Evolutionary conservation across 2,329 filamentous ascomycete species (phyloP).

Genomic region (Grosmannia penicillata): DNA sequence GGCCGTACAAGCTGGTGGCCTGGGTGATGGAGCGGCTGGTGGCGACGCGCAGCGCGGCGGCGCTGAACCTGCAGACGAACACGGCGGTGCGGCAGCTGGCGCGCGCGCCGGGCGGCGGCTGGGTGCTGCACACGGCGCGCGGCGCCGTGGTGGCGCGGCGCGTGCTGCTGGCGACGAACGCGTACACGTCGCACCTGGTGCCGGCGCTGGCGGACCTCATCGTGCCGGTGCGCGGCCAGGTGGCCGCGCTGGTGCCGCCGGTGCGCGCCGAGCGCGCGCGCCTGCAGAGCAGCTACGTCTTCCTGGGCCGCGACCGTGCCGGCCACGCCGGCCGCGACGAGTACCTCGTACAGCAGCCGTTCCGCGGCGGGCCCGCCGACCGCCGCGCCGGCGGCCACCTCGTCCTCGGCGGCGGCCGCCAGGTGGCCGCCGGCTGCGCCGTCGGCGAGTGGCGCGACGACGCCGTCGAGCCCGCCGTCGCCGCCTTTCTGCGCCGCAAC

Average conservation of each 20-base stretch:
- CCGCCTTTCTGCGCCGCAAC: constrained; percentile 36
- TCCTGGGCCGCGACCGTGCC: constrained; percentile 28
- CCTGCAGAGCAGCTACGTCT: constrained; percentile 47
- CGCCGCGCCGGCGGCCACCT: constrained; percentile 31
- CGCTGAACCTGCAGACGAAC: constrained; percentile 62
- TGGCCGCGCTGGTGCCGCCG: constrained; percentile 50
- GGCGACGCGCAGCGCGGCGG: constrained; percentile 14
- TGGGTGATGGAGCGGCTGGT: constrained; percentile 51
- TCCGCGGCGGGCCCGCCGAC: background rate
- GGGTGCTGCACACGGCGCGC: constrained; percentile 52
- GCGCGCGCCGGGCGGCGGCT: constrained; percentile 21
- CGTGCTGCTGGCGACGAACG: constrained; percentile 71
- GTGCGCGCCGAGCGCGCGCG: background rate
- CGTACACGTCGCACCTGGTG: constrained; percentile 63
- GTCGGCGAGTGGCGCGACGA: constrained; percentile 23
- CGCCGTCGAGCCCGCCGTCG: constrained; percentile 26
- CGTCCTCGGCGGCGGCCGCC: constrained; percentile 57
- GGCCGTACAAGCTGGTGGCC: constrained; percentile 74
- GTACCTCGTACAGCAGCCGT: constrained; percentile 57
- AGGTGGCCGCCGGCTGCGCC: constrained; percentile 32
- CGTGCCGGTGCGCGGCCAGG: constrained; percentile 62
- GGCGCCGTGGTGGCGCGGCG: constrained; percentile 48
- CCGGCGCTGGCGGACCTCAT: constrained; percentile 56
- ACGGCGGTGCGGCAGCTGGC: constrained; percentile 46
- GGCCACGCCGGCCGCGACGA: constrained; percentile 37